Percentiles rank a stretch among this genome's conserved stretches.
These are phyloP conservation scores for Dictyostelium purpureum DNA, from an alignment of 78 protist species.

Conservation along the genomic window DNA sequence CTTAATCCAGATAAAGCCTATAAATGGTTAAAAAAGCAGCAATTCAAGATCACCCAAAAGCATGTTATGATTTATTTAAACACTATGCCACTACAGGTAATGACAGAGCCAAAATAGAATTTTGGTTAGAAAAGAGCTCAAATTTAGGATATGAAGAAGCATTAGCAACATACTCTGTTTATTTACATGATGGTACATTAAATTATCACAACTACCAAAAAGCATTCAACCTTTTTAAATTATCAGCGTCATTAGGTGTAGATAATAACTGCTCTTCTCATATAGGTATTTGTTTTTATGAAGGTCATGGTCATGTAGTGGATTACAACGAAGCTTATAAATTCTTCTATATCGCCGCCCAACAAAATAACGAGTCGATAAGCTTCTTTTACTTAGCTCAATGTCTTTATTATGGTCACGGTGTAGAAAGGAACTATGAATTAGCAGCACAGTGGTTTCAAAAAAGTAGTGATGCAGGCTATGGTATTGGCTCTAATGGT, in stretches of 20 bases:
- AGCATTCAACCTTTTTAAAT: background rate
- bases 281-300: background rate
- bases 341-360: background rate
- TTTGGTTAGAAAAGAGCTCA: background rate
- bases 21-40: background rate
- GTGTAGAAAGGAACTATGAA: background rate
- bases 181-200: background rate
- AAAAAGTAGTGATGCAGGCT: background rate
- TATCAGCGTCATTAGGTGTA: background rate
- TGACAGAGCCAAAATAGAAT: too few species aligned
- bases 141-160: background rate
- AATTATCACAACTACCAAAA: background rate
- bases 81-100: too few species aligned
- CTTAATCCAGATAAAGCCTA: background rate
- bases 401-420: background rate
- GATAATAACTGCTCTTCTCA: background rate
- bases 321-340: background rate
- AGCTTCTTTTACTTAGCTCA: background rate
- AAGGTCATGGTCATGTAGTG: background rate
- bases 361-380: background rate
- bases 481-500: background rate
- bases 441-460: background rate
- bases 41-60: background rate
- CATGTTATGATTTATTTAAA: background rate
- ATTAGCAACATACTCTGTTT: background rate